phyloP scores from a whole-genome alignment of 495 filamentous ascomycete species.

The Xylaria scruposa region DNA sequence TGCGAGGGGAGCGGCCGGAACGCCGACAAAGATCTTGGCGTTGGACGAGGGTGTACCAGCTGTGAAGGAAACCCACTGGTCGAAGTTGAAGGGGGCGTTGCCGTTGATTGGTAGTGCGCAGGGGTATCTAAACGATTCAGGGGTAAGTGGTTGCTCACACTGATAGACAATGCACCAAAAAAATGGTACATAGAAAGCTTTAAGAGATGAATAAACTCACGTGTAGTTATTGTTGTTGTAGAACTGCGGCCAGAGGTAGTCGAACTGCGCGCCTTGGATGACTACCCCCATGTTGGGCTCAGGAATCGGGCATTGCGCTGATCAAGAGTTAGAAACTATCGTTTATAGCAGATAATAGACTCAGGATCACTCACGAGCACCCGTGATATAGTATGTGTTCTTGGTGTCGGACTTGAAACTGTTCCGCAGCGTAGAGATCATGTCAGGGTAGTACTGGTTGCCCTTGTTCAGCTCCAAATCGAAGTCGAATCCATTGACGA shows the following conservation, averaged over 20 bases:
- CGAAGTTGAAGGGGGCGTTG: constrained; percentile 49
- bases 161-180: not conserved
- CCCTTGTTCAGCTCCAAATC: constrained; percentile 55
- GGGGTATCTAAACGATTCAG: constrained; percentile 22
- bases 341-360: no score
- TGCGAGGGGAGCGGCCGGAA: constrained; percentile 49
- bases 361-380: constrained; percentile 42
- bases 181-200: no score
- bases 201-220: not conserved
- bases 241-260: constrained; percentile 58
- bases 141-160: not conserved
- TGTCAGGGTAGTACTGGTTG: constrained; percentile 50
- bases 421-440: constrained; percentile 55
- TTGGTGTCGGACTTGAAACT: constrained; percentile 50
- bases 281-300: constrained; percentile 60
- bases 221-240: constrained; percentile 50
- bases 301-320: constrained; percentile 59
- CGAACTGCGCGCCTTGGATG: constrained; percentile 55
- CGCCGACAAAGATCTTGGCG: constrained; percentile 59
- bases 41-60: constrained; percentile 44
- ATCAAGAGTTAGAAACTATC: no score
- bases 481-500: constrained; percentile 67
- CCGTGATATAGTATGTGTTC: constrained; percentile 62
- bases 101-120: constrained; percentile 43
- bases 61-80: constrained; percentile 54